phyloP scores from a whole-genome alignment of 106 monocot genomes.

The Gastrodia elata region DNA sequence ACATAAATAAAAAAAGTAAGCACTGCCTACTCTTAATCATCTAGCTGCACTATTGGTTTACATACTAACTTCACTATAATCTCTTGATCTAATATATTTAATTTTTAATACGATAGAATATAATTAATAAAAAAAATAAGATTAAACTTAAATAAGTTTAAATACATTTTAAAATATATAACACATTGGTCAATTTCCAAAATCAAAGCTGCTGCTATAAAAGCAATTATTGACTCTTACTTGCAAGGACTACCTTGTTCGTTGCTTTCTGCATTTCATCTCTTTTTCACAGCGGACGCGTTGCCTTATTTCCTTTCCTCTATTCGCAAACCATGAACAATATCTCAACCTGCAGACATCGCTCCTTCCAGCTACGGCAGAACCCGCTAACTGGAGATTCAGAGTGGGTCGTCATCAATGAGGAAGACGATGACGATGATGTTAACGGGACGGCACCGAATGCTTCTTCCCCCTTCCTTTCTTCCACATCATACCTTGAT shows the following conservation, averaged over 20 bases:
- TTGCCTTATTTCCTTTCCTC: neutral
- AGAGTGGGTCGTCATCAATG: constrained; percentile 87
- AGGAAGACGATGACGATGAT: constrained; percentile 19
- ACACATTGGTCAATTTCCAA: too few species aligned
- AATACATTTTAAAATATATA: too few species aligned
- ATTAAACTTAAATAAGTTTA: too few species aligned
- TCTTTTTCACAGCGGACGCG: neutral
- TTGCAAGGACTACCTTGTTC: neutral
- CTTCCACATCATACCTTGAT: constrained; percentile 85
- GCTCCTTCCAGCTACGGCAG: constrained; percentile 67
- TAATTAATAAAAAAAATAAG: too few species aligned
- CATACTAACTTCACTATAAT: too few species aligned
- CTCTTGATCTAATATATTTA: too few species aligned
- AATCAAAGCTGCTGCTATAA: too few species aligned
- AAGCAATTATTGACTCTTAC: too few species aligned
- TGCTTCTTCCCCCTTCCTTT: constrained; percentile 26
- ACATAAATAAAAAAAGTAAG: too few species aligned
- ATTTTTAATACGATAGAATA: too few species aligned
- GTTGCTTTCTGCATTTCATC: neutral
- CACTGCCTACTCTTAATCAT: too few species aligned
- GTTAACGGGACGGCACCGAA: neutral
- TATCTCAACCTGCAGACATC: neutral
- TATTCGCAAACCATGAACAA: constrained; percentile 2
- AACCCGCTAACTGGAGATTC: constrained; percentile 82
- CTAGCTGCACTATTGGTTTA: too few species aligned